phyloP scores from a whole-genome alignment of 495 filamentous ascomycete genomes.

The Ramalina peruviana region DNA sequence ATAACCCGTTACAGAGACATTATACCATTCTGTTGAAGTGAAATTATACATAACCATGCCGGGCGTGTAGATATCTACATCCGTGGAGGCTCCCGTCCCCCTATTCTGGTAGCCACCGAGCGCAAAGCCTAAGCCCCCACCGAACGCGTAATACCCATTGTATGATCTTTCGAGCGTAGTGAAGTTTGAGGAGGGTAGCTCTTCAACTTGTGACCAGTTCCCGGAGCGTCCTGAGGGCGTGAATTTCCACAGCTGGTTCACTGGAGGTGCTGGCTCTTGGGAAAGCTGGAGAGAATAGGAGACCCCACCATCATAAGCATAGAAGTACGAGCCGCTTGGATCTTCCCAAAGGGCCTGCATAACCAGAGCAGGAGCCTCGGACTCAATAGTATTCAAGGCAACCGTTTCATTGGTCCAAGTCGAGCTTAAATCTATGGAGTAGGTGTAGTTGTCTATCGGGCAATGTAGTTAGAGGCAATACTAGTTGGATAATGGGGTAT shows the following conservation, averaged over 20 bases:
- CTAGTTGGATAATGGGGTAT: not conserved
- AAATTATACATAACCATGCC: constrained; percentile 24
- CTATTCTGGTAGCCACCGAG: constrained; percentile 8
- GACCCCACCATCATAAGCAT: not conserved
- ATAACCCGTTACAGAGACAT: constrained; percentile 16
- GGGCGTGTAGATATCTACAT: not conserved
- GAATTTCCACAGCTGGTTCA: constrained; percentile 22
- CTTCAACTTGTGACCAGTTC: constrained; percentile 19
- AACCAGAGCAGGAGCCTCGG: not conserved
- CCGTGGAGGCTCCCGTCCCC: constrained; percentile 7
- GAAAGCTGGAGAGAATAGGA: not conserved
- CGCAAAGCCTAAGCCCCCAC: constrained; percentile 14
- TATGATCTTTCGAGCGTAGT: constrained; percentile 13
- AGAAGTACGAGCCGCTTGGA: not conserved
- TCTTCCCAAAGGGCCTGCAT: not conserved
- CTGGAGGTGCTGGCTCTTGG: constrained; percentile 3
- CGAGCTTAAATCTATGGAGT: constrained; percentile 26
- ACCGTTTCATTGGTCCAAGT: constrained; percentile 11
- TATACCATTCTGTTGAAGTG: constrained; percentile 18
- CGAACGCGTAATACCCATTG: constrained; percentile 18
- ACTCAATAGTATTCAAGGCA: not conserved
- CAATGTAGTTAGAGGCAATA: too few species aligned
- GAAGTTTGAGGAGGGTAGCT: constrained; percentile 15
- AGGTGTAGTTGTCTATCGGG: constrained; percentile 9
- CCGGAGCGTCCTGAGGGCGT: constrained; percentile 24